These are phyloP conservation scores for Trichophyton schoenleinii DNA, from an alignment of 2,329 filamentous ascomycete genomes.

Conservation along the genomic window DNA sequence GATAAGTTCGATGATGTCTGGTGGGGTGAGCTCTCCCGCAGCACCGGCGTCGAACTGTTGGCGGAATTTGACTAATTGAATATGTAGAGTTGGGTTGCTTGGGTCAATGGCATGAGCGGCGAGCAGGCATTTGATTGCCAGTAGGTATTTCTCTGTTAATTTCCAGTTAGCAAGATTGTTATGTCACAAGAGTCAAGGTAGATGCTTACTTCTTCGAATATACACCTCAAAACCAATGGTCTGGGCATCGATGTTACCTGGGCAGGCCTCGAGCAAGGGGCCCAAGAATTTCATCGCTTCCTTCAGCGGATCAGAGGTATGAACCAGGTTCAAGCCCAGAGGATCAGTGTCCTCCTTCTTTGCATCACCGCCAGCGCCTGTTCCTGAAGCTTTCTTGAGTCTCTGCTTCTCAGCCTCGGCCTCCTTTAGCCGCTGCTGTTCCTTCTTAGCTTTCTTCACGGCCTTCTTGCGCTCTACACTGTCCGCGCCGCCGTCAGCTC, in stretches of 20 bases:
- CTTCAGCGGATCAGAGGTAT: slow-evolving; percentile 68
- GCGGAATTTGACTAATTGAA: slow-evolving; percentile 60
- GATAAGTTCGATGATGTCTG: slow-evolving; percentile 57
- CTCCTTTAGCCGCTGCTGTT: slow-evolving; percentile 59
- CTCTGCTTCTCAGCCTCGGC: slow-evolving; percentile 74
- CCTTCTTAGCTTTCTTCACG: slow-evolving; percentile 78
- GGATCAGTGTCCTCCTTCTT: slow-evolving; percentile 92
- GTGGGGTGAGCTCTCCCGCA: slow-evolving; percentile 44
- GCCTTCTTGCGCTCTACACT: slow-evolving; percentile 70
- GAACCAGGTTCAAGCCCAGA: slow-evolving; percentile 62
- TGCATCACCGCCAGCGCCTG: slow-evolving; percentile 45
- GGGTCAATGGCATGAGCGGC: slow-evolving; percentile 58
- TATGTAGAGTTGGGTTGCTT: slow-evolving; percentile 58
- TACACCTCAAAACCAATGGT: slow-evolving; percentile 82
- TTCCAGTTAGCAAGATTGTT: not conserved
- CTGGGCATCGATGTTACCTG: slow-evolving; percentile 70
- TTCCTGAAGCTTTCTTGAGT: slow-evolving; percentile 60
- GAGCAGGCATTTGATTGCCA: slow-evolving; percentile 75
- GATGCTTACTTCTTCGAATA: slow-evolving; percentile 59
- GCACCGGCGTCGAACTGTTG: slow-evolving; percentile 44
- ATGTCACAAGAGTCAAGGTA: not conserved
- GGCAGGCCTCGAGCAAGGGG: slow-evolving; percentile 70
- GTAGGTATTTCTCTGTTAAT: slow-evolving; percentile 62
- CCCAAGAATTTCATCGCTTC: slow-evolving; percentile 78
- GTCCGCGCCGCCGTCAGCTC: slow-evolving; percentile 40